Base-by-base conservation (phyloP, 225 moss, liverwort and hornwort genomes). In the Straminergon stramineum region DNA sequence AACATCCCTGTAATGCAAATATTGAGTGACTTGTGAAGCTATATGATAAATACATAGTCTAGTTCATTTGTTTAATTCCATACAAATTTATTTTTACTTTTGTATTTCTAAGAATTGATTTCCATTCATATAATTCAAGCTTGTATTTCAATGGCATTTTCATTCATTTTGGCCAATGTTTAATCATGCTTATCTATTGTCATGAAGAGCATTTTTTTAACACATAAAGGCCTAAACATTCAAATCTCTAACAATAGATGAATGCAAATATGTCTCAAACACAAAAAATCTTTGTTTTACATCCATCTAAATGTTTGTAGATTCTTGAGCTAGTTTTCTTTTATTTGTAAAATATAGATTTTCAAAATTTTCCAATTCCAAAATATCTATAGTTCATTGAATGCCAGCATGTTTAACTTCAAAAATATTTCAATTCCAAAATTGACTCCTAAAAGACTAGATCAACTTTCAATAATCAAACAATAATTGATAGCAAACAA, bases 161-260 rank as follows among this genome's bases (percentile, higher is more conserved):
- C 45, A 45, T 43, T 71, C 30, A 48, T 48, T 48, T 51, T 75
- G 7, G 18, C 12, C 7, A 19, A 19, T 75, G 4, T 75, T 51
- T 7, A 51, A 51, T 51, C 11, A 19, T 31, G 3, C 6, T 74
- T 74, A 45, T 10, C 0, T 75, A 4, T 75, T 51, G 51, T 22
- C 3, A 1, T 53, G 0, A 53, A 2, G 2, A 8, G 0, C 3
- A n/a, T 52, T 10, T 43, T 52, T 52, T 52, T 5, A 21, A 52
- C 2, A 34, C 1, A 5, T 19, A 21, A 52, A 76, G 5, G 6
- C 20, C 8, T 34, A 52, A 76, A 13, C 3, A 3, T 76, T 34
- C 8, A 53, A 53, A 76, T 22, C 34, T 53, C 30, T 48, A 45
- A 74, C 1, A 28, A 74, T 28, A 10, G 8, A 20, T 22, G 34